Base-by-base conservation (phyloP, 306 rosid genomes). In the Vigna unguiculata region DNA sequence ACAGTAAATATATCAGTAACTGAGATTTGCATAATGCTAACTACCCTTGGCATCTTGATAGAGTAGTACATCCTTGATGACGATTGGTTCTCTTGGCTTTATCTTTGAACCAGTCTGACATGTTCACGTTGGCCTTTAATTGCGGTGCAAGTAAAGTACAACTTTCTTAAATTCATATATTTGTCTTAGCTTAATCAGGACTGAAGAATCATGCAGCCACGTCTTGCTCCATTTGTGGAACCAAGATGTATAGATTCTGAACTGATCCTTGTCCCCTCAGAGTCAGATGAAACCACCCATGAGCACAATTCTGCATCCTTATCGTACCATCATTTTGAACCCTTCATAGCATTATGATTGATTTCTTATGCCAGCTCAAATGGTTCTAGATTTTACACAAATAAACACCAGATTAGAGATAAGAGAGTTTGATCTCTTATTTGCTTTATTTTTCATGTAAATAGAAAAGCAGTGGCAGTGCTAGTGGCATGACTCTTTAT, bases 101-200 rank as follows among this genome's bases (percentile, higher is more conserved):
- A 54, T 54, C 20, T 78, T 65, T 60, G 65, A 51, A 77, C 22
- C 55, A 1, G 53, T 54, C 77, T 79, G 84, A 79, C 82, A 75
- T 10, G 61, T 24, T 46, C 74, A 76, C 79, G 71, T 64, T 78
- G 73, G 67, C 32, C 76, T 71, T 72, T 85, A 79, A 79, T 81
- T 85, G 84, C 80, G 12, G 77, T 71, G 82, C 61, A 65, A 73
- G 49, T 58, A 83, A 43, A 72, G 71, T 14, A 79, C 90, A 81
- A 75, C 30, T 54, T 45, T 66, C 36, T 54, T 63, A 75, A 86
- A 69, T 79, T 81, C 83, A 13, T 62, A 45, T 28, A 8, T 67
- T 80, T 82, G 87, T 82, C 77, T 78, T 78, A 9, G 65, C 69
- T 59, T 25, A 9, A 38, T 7, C 60, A 59, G 47, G 32, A 54